A percentile compares a stretch with the other conserved stretches of the same genome.
These are phyloP conservation scores for Cicer chorassanicum DNA, from an alignment of 306 rosid genomes.

Conservation along the genomic window DNA sequence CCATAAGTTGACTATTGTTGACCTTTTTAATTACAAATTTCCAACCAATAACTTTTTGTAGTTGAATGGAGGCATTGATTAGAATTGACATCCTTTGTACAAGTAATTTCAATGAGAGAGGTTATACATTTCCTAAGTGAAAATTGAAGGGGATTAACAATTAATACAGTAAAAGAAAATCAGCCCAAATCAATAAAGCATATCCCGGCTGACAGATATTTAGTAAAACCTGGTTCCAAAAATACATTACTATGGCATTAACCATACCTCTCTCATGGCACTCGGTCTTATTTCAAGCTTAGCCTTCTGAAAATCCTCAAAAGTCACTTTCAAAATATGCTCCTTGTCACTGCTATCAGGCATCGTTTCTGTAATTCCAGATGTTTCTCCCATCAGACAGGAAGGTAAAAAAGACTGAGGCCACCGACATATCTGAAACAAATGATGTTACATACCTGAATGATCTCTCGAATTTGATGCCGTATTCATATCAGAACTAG, in stretches of 20 bases:
- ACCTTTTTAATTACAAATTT: slow-evolving; percentile 25
- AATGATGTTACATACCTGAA: slow-evolving; percentile 51
- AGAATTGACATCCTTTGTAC: slow-evolving; percentile 32
- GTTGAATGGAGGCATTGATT: slow-evolving; percentile 35
- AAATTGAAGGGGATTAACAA: slow-evolving; percentile 14
- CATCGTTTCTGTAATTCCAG: slow-evolving; percentile 44
- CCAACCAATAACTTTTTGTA: slow-evolving; percentile 2
- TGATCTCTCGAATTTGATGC: slow-evolving; percentile 42
- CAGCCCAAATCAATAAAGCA: slow-evolving; percentile 35
- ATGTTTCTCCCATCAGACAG: slow-evolving; percentile 44
- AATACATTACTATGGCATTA: slow-evolving; percentile 24
- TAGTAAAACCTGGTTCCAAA: slow-evolving; percentile 14
- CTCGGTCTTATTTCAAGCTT: slow-evolving; percentile 83
- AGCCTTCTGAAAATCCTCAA: slow-evolving; percentile 87
- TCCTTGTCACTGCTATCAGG: slow-evolving; percentile 50
- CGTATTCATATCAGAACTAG: slow-evolving; percentile 46
- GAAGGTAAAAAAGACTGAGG: slow-evolving; percentile 46
- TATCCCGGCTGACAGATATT: slow-evolving; percentile 9
- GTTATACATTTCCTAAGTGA: slow-evolving; percentile 29
- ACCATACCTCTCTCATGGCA: slow-evolving; percentile 96
- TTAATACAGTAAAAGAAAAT: slow-evolving; percentile 10
- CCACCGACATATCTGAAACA: slow-evolving; percentile 45
- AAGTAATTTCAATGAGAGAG: slow-evolving; percentile 24
- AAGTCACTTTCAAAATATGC: slow-evolving; percentile 56
- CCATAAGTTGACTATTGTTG: not conserved